Evolutionary conservation across 176 grass and related monocot genomes (phyloP).

Genomic region (Tuctoria greenei): DNA sequence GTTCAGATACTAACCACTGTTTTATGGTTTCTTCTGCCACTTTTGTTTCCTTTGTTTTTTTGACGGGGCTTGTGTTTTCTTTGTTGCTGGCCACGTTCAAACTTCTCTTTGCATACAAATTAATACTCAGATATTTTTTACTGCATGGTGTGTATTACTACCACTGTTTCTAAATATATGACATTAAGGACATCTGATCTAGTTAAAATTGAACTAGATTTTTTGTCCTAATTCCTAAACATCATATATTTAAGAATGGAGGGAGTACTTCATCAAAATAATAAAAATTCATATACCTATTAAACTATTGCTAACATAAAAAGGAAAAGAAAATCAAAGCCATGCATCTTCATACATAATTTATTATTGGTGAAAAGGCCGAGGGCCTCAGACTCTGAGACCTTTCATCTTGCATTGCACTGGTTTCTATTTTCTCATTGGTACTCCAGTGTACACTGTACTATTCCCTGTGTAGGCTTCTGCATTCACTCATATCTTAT

Average conservation of each 20-base stretch:
- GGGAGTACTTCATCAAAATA: too few species aligned
- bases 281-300: background rate
- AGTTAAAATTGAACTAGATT: too few species aligned
- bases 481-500: conserved; percentile 7
- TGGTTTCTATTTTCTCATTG: background rate
- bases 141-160: background rate
- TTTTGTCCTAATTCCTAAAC: too few species aligned
- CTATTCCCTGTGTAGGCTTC: background rate
- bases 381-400: background rate
- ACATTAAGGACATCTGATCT: too few species aligned
- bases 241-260: too few species aligned
- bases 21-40: background rate
- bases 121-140: background rate
- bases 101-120: background rate
- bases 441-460: background rate
- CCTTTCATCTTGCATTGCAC: background rate
- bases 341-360: background rate
- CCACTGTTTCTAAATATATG: too few species aligned
- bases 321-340: background rate
- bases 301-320: background rate
- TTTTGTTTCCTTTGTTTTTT: conserved; percentile 1
- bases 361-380: conserved; percentile 1
- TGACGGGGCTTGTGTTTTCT: background rate
- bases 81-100: background rate
- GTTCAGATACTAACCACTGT: background rate